Conservation (phyloP, 768 basidiomycete genomes). For the Multifurca ochricompacta region DNA sequence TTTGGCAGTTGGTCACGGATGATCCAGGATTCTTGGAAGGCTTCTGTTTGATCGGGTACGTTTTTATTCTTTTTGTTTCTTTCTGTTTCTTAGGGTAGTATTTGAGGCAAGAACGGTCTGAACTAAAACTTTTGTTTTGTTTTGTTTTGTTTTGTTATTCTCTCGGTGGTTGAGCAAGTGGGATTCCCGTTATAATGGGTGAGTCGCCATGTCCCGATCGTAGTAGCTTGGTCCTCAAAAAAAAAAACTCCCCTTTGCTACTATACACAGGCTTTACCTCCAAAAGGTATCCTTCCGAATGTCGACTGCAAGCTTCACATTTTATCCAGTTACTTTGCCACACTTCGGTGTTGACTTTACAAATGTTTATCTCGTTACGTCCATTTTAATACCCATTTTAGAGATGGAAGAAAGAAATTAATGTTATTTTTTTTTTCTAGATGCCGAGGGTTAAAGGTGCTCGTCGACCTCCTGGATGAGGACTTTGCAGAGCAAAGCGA, state of each 20-base stretch:
- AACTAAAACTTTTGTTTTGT: too few species aligned
- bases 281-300: conserved; percentile 89
- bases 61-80: too few species aligned
- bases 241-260: conserved; percentile 2
- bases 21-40: conserved; percentile 88
- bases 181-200: conserved; percentile 95
- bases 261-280: conserved; percentile 72
- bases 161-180: conserved; percentile 48
- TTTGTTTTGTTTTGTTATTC: too few species aligned
- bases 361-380: conserved; percentile 97
- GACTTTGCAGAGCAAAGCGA: conserved; percentile 89
- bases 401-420: too few species aligned
- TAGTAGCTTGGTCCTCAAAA: too few species aligned
- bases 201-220: conserved; percentile 23
- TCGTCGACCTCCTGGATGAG: conserved; percentile 95
- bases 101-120: too few species aligned
- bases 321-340: conserved; percentile 91
- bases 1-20: conserved; percentile 37
- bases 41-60: conserved; percentile 84
- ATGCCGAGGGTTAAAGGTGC: conserved; percentile 88
- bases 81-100: too few species aligned
- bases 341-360: conserved; percentile 86
- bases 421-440: conserved; percentile 36
- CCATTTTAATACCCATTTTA: background rate
- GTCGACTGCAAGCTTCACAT: conserved; percentile 89